Conservation (phyloP, 805 yeast genomes). For the Metschnikowia noctiluminum region DNA sequence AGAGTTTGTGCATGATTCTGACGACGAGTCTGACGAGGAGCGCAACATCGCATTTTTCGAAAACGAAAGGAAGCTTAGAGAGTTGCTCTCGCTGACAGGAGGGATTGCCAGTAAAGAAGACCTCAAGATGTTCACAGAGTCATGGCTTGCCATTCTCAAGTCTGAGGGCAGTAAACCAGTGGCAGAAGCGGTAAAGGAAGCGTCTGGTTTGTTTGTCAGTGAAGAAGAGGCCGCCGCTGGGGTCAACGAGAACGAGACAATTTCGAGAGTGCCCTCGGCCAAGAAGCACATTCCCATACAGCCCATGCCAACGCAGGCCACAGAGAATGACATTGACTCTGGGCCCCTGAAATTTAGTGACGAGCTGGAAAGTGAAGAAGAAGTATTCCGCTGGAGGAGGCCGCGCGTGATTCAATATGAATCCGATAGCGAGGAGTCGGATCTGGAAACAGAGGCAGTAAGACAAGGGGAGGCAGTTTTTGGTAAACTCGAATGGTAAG, state of each 20-base stretch:
- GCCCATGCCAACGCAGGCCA: no score
- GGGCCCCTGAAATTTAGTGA: no score
- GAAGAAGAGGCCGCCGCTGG: conserved; percentile 11
- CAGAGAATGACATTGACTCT: no score
- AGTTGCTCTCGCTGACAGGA: conserved; percentile 32
- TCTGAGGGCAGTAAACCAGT: conserved; percentile 4
- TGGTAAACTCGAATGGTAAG: no score
- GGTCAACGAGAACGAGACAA: neutral
- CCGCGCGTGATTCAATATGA: no score
- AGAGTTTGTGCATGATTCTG: conserved; percentile 56
- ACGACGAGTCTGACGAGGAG: conserved; percentile 62
- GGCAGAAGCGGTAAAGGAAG: conserved; percentile 9
- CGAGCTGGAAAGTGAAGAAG: no score
- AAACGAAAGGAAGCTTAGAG: conserved; percentile 51
- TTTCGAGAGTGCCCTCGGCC: no score
- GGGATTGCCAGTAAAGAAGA: conserved; percentile 32
- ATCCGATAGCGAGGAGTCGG: neutral
- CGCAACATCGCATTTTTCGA: conserved; percentile 50
- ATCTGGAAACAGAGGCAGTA: neutral
- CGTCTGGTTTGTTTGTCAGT: conserved; percentile 15
- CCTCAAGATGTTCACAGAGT: conserved; percentile 13
- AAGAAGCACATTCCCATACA: no score
- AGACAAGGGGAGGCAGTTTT: no score
- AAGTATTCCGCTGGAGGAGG: no score
- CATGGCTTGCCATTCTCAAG: conserved; percentile 15